Evolutionary conservation across 2,329 filamentous ascomycete species (phyloP).

Genomic region (Aspergillus terreus): DNA sequence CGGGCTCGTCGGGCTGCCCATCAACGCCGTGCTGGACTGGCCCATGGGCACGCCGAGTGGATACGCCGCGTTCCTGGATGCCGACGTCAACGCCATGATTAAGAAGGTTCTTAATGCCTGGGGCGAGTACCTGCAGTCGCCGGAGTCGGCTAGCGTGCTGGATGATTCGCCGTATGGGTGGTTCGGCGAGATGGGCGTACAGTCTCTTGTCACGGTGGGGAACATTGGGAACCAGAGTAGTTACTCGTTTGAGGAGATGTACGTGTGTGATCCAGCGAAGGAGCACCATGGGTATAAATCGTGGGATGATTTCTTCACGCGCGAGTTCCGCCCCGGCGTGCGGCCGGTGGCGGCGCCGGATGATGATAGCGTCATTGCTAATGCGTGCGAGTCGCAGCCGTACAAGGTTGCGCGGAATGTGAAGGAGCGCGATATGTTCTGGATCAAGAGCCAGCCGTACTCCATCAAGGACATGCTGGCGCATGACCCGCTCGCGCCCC

Average conservation of each 20-base stretch:
- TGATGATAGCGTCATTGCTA: slow-evolving; percentile 51
- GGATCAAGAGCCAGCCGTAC: slow-evolving; percentile 67
- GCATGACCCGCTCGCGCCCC: slow-evolving; percentile 46
- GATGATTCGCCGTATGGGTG: slow-evolving; percentile 47
- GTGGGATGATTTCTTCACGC: slow-evolving; percentile 70
- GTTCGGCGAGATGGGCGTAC: slow-evolving; percentile 51
- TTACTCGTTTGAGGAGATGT: slow-evolving; percentile 16
- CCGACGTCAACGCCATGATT: slow-evolving; percentile 50
- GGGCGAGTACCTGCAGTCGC: slow-evolving; percentile 51
- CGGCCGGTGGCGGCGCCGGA: slow-evolving; percentile 58
- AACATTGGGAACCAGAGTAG: slow-evolving; percentile 3
- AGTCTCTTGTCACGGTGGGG: slow-evolving; percentile 28
- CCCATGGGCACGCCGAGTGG: slow-evolving; percentile 56
- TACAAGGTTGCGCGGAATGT: slow-evolving; percentile 52
- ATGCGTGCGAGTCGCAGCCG: slow-evolving; percentile 62
- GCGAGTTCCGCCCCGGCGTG: slow-evolving; percentile 50
- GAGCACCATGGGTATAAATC: slow-evolving; percentile 54
- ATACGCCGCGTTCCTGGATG: slow-evolving; percentile 52
- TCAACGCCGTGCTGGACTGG: slow-evolving; percentile 58
- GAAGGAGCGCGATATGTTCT: slow-evolving; percentile 60
- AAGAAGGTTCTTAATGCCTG: slow-evolving; percentile 53
- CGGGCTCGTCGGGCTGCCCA: slow-evolving; percentile 53
- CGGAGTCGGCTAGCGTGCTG: slow-evolving; percentile 52
- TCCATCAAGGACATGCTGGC: slow-evolving; percentile 62
- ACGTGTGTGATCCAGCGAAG: slow-evolving; percentile 14